These are phyloP conservation scores for Trypanosomatidae sp. DNA, from an alignment of 208 protist genomes.

Conservation along the genomic window DNA sequence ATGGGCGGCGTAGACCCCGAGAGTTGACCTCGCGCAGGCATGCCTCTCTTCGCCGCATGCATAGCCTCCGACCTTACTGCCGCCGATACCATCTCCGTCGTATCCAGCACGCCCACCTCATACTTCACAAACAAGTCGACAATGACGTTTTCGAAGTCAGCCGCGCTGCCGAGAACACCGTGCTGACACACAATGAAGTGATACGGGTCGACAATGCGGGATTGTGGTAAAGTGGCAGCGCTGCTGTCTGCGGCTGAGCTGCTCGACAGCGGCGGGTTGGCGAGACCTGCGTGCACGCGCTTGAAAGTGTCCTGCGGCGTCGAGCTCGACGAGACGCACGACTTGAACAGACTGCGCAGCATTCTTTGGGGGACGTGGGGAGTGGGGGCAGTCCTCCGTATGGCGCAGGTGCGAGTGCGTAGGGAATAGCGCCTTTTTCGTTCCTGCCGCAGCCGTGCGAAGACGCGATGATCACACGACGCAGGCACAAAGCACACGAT, in stretches of 20 bases:
- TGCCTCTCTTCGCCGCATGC: background rate
- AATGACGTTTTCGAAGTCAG: constrained; percentile 50
- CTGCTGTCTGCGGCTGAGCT: no score
- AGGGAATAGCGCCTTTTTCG: background rate
- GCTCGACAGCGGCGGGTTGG: constrained; percentile 3
- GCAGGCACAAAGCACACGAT: constrained; percentile 4
- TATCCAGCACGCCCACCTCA: constrained; percentile 32
- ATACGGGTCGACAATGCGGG: constrained; percentile 34
- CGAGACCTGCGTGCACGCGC: constrained; percentile 6
- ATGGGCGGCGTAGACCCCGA: background rate
- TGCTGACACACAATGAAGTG: constrained; percentile 76
- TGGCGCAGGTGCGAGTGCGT: background rate
- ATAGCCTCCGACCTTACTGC: background rate
- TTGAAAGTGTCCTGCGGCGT: constrained; percentile 19
- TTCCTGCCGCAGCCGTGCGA: background rate
- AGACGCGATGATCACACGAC: background rate
- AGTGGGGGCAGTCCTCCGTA: no score
- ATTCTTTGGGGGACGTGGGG: no score
- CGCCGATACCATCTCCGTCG: constrained; percentile 5
- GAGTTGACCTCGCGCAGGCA: background rate
- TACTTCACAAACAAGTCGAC: constrained; percentile 31
- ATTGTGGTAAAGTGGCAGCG: background rate
- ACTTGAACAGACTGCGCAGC: constrained; percentile 5
- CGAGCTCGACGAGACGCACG: background rate
- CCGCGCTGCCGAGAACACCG: constrained; percentile 47